A percentile compares a stretch with the other conserved stretches of the same genome.
Conservation (phyloP, 2,329 filamentous ascomycete genomes). For the Tolypocladium tropicale region DNA sequence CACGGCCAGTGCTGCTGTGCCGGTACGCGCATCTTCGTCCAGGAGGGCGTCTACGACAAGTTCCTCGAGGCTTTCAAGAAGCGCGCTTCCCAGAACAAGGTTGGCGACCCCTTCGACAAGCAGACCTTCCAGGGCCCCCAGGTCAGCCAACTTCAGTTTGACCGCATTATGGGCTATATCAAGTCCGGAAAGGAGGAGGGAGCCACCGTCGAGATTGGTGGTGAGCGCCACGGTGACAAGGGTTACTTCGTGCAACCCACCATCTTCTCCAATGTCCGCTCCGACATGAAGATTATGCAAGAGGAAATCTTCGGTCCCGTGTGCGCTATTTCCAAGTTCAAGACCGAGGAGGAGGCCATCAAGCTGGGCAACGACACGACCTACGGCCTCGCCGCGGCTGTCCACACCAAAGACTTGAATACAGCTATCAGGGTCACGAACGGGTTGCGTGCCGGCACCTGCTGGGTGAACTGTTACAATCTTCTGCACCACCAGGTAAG, state of each 20-base stretch:
- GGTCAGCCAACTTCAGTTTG: constrained; percentile 75
- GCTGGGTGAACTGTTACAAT: constrained; percentile 48
- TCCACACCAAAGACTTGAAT: constrained; percentile 76
- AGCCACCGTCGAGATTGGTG: constrained; percentile 48
- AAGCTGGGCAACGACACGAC: constrained; percentile 61
- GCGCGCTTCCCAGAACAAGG: constrained; percentile 62
- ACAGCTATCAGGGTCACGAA: constrained; percentile 74
- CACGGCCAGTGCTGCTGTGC: constrained; percentile 62
- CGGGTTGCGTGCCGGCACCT: constrained; percentile 58
- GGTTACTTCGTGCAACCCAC: constrained; percentile 89
- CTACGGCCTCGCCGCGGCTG: constrained; percentile 75
- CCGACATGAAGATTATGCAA: constrained; percentile 84
- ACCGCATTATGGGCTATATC: constrained; percentile 80
- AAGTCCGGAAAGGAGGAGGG: constrained; percentile 53
- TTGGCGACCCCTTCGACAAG: constrained; percentile 71
- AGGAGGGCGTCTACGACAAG: constrained; percentile 80
- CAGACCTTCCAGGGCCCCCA: constrained; percentile 85
- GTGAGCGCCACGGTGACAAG: constrained; percentile 52
- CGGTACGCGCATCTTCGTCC: constrained; percentile 75
- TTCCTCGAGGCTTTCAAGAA: constrained; percentile 74
- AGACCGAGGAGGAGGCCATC: constrained; percentile 70
- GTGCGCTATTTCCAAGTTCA: constrained; percentile 77
- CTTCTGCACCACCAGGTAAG: no score
- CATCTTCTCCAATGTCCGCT: constrained; percentile 72
- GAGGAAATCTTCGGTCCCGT: constrained; percentile 92